Evolutionary conservation across 208 protist genomes (phyloP).

Genomic region (Histomonas meleagridis): DNA sequence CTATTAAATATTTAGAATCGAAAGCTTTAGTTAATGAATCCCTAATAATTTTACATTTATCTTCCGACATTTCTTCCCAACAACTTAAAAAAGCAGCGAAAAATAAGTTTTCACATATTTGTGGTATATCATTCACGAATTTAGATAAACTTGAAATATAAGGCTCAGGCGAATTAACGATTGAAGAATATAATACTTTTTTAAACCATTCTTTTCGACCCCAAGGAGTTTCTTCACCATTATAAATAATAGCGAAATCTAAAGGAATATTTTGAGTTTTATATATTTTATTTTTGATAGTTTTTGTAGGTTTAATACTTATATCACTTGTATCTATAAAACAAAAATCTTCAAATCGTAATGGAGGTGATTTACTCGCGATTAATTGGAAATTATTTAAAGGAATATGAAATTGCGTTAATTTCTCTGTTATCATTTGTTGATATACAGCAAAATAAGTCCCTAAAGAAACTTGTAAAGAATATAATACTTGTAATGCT

Average conservation of each 20-base stretch:
- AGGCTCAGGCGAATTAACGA: neutral
- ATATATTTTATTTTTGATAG: neutral
- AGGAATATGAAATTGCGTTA: neutral
- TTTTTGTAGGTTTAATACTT: neutral
- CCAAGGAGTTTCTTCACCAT: neutral
- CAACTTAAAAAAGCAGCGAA: neutral
- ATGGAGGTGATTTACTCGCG: neutral
- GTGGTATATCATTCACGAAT: neutral
- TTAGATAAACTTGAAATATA: neutral
- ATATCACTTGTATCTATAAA: neutral
- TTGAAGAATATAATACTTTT: neutral
- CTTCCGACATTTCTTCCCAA: neutral
- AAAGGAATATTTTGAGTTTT: neutral
- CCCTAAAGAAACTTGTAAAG: neutral
- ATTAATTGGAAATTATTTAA: neutral
- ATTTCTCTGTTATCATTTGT: neutral
- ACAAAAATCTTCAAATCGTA: neutral
- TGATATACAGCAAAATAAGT: neutral
- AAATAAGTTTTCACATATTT: neutral
- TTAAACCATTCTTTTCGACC: neutral
- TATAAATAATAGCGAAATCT: neutral
- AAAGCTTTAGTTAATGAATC: neutral
- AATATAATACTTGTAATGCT: conserved; percentile 7
- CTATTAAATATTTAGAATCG: neutral
- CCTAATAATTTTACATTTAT: neutral